Evolutionary conservation across 108 stramenopile genomes (phyloP).

Genomic region (Cyclotella choctawhatcheeana): DNA sequence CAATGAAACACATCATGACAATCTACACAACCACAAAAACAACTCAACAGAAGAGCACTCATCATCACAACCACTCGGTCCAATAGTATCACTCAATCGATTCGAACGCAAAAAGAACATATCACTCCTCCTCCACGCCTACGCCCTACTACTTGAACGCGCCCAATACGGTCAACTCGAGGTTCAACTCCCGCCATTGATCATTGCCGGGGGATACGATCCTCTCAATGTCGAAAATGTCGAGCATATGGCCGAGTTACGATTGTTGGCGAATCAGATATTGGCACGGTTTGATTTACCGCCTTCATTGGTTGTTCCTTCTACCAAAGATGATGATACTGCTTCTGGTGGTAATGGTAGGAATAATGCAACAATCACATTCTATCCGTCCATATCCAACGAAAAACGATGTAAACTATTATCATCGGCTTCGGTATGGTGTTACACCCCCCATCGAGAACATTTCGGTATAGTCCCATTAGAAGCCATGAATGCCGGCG

Average conservation of each 20-base stretch:
- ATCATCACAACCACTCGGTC: constrained; percentile 33
- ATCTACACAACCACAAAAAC: constrained; percentile 1
- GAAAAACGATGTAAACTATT: constrained; percentile 74
- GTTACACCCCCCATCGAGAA: constrained; percentile 96
- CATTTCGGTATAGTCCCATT: constrained; percentile 99
- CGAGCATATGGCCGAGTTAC: constrained; percentile 87
- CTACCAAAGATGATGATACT: too few species aligned
- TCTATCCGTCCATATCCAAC: constrained; percentile 82
- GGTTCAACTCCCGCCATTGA: constrained; percentile 50
- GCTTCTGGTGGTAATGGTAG: background rate
- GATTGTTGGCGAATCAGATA: constrained; percentile 50
- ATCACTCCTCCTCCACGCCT: constrained; percentile 68
- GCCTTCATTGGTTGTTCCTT: constrained; percentile 23
- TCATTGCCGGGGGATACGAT: constrained; percentile 98
- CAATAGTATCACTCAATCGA: constrained; percentile 90
- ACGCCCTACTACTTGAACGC: constrained; percentile 38
- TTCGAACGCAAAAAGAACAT: constrained; percentile 99
- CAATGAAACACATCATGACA: too few species aligned
- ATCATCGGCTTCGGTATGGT: constrained; percentile 68
- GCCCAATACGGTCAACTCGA: constrained; percentile 5
- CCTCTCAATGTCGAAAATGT: constrained; percentile 92
- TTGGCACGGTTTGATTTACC: constrained; percentile 28
- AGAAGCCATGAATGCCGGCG: constrained; percentile 95
- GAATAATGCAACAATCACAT: constrained; percentile 45
- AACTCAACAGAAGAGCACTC: constrained; percentile 10